Evolutionary conservation across 805 yeast genomes (phyloP), one percentile per base, ranked within the genome.

Genomic region (Ogataea parapolymorpha): DNA sequence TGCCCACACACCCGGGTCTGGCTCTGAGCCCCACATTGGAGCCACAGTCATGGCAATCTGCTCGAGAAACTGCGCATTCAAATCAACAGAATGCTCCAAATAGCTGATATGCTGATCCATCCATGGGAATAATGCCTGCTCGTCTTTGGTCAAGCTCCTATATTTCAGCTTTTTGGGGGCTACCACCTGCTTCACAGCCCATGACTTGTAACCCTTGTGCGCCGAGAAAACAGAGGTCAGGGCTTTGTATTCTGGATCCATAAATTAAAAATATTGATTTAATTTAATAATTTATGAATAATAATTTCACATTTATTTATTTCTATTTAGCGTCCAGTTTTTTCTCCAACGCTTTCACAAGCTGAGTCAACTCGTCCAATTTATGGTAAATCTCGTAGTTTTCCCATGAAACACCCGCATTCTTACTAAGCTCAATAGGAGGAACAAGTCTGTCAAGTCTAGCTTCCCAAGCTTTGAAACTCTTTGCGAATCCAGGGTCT

Each of bases 401-500:
- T 53, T 82, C 86, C 85, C 86, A 79, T 32, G 78, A 75, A 38
- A 82, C 66, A 28, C 87, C 84, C 6, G 63, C 61, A 15, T 63
- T 61, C 42, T 67, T 71, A 26, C 85, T 86, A 39, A 69, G 63
- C 18, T 67, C 68, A 5, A 82, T 78, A 2, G 85, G 85, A 37
- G 85, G 86, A 6, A 72, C 75, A 5, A 70, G 68, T 5, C 58
- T 50, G 9, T 71, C 70, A 18, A 85, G 74, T 20, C 70, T 71
- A 11, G 56, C 49, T 16, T 65, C 68, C 80, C 89, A 87, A 14
- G 63, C 54, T 5, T 55, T 50, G 30, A 70, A 67, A 28, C 74
- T 68, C 7, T 75, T 73, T n/a, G 70, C 58, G 56, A 85, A 85
- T 43, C 77, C 77, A 0, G 88, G 86, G 58, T 87, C 95, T 28